Conservation (phyloP, 78 protist species). For the Isochrysis galbana region DNA sequence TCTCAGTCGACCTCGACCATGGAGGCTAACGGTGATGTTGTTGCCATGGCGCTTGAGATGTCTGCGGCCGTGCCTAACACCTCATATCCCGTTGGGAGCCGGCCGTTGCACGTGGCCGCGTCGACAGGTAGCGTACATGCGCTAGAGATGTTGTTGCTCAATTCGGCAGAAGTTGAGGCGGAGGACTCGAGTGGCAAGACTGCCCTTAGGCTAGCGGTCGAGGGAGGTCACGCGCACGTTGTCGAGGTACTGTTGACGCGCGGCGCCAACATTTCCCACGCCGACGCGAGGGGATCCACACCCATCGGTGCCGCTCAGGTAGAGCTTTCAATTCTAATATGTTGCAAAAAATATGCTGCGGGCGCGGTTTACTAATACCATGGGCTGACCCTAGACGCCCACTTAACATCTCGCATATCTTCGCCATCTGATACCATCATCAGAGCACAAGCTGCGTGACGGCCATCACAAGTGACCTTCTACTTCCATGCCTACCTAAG, state of each 20-base stretch:
- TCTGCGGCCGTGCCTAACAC: background rate
- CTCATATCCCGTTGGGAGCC: background rate
- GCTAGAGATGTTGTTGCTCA: background rate
- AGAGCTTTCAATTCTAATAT: no score
- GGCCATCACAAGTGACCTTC: no score
- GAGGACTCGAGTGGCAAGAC: conserved; percentile 16
- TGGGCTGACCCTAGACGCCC: no score
- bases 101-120: conserved; percentile 38
- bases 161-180: background rate
- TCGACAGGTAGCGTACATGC: background rate
- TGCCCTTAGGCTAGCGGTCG: conserved; percentile 18
- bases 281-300: background rate
- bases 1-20: no score
- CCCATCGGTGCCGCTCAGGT: no score
- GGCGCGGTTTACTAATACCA: no score
- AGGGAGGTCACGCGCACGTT: background rate
- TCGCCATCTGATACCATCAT: no score
- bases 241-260: conserved; percentile 17
- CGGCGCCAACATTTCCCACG: conserved; percentile 15
- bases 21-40: no score
- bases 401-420: no score
- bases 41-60: background rate
- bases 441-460: no score
- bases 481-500: no score
- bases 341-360: no score